Evolutionary conservation across 345 rosid genomes (phyloP).

Genomic region (Heritiera littoralis): DNA sequence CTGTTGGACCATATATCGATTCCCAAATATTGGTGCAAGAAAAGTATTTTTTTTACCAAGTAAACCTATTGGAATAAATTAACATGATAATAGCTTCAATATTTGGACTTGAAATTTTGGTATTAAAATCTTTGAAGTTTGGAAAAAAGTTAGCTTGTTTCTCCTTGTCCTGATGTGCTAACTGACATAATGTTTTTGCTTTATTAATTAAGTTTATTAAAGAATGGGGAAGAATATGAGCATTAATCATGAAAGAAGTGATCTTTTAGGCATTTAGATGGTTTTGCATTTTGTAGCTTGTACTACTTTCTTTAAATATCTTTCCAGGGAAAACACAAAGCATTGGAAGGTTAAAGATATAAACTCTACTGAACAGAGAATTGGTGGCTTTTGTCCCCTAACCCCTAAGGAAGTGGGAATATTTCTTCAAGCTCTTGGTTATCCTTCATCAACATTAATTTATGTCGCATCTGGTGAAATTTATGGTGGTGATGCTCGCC

Average conservation of each 20-base stretch:
- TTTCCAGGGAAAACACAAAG: constrained; percentile 68
- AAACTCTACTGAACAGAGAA: constrained; percentile 85
- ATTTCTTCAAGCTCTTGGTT: constrained; percentile 84
- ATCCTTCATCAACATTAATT: constrained; percentile 64
- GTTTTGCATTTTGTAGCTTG: not conserved
- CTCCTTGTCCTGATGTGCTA: not conserved
- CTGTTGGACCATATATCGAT: not conserved
- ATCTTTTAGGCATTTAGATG: not conserved
- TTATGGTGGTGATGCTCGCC: constrained; percentile 76
- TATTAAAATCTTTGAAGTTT: constrained; percentile 4
- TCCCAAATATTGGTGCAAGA: not conserved
- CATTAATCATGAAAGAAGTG: not conserved
- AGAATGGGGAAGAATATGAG: not conserved
- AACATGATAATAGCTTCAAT: not conserved
- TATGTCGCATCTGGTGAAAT: constrained; percentile 92
- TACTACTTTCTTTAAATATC: not conserved
- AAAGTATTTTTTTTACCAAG: not conserved
- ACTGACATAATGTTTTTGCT: not conserved
- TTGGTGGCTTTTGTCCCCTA: constrained; percentile 79
- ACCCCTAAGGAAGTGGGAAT: constrained; percentile 92
- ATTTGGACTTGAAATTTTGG: not conserved
- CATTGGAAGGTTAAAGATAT: constrained; percentile 95
- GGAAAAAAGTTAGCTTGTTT: not conserved
- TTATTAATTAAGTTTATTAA: not conserved
- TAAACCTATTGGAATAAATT: not conserved